Conservation (phyloP, 345 rosid species). For the Leavenworthia alabamica region DNA sequence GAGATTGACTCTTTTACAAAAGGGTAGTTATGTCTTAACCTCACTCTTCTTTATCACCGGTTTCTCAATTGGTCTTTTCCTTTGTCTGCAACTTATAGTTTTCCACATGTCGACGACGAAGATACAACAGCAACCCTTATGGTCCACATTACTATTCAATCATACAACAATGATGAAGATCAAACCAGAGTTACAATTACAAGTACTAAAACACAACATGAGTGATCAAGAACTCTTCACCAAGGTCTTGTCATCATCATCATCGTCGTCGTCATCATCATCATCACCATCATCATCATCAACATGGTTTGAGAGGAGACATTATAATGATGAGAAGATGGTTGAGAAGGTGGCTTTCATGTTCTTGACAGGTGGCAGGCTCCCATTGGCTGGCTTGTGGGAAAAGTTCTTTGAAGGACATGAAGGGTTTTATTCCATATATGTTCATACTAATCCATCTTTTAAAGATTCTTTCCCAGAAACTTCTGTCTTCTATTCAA, state of each 20-base stretch:
- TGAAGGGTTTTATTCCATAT: slow-evolving; percentile 55
- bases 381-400: slow-evolving; percentile 68
- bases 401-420: slow-evolving; percentile 64
- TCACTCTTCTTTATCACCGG: slow-evolving; percentile 35
- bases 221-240: slow-evolving; percentile 51
- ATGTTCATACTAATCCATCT: slow-evolving; percentile 62
- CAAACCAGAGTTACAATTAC: not conserved
- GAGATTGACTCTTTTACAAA: not conserved
- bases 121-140: slow-evolving; percentile 18
- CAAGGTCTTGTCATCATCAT: slow-evolving; percentile 33
- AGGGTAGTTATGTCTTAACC: slow-evolving; percentile 4
- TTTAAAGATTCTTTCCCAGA: slow-evolving; percentile 36
- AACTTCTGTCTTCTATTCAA: slow-evolving; percentile 47
- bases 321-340: slow-evolving; percentile 15
- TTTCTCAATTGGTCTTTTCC: slow-evolving; percentile 37
- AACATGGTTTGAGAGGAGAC: slow-evolving; percentile 23
- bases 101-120: slow-evolving; percentile 9
- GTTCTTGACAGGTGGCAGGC: slow-evolving; percentile 59
- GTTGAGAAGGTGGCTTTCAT: slow-evolving; percentile 62
- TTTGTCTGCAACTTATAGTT: slow-evolving; percentile 32
- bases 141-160: slow-evolving; percentile 19
- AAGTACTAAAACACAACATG: slow-evolving; percentile 43
- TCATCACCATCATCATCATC: slow-evolving; percentile 6
- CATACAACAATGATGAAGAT: slow-evolving; percentile 5
- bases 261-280: slow-evolving; percentile 13